Percentiles rank a stretch among this genome's conserved stretches.
phyloP scores from a whole-genome alignment of 129 eudicot genomes.

The Artemisia tridentata region DNA sequence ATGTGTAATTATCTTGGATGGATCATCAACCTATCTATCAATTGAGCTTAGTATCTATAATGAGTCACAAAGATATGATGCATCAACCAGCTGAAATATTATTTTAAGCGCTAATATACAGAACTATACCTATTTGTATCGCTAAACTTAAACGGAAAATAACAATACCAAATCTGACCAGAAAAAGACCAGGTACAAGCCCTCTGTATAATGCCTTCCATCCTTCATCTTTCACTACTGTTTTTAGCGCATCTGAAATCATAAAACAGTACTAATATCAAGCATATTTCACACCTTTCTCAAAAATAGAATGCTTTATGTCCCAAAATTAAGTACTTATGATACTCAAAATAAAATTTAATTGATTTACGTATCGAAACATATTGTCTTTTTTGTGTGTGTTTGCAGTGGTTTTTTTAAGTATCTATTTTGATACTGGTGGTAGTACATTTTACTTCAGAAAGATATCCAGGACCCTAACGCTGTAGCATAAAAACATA shows the following conservation, averaged over 20 bases:
- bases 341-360: background rate
- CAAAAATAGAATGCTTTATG: background rate
- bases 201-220: conserved; percentile 91
- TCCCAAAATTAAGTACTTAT: background rate
- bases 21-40: background rate
- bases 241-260: conserved; percentile 77
- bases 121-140: background rate
- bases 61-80: background rate
- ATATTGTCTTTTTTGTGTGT: background rate
- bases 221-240: conserved; percentile 93
- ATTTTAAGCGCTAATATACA: background rate
- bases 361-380: background rate
- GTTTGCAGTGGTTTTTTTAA: background rate
- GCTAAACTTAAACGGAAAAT: conserved; percentile 10
- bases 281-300: background rate
- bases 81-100: background rate
- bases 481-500: too few relatives aligned
- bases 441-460: conserved; percentile 3
- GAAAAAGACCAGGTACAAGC: conserved; percentile 78
- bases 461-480: background rate
- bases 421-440: background rate
- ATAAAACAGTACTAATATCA: background rate
- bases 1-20: background rate
- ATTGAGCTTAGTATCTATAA: background rate
- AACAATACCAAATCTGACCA: conserved; percentile 52